phyloP scores from a whole-genome alignment of 179 eudicot genomes.

The Monotropa hypopitys region DNA sequence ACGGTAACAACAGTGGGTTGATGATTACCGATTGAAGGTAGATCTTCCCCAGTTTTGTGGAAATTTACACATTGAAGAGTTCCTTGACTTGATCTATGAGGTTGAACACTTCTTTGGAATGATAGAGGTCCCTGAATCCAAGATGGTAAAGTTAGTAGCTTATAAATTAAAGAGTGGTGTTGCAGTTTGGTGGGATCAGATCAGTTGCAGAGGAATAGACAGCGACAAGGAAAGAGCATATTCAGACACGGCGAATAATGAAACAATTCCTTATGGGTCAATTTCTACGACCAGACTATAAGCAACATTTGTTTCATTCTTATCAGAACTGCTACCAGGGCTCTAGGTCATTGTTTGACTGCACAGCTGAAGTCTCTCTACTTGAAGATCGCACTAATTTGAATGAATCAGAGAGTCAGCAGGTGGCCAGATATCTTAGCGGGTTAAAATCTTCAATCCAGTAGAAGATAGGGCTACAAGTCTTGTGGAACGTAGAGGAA shows the following conservation, averaged over 20 bases:
- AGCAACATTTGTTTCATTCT: neutral
- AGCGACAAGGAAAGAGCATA: neutral
- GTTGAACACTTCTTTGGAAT: neutral
- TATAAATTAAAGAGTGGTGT: neutral
- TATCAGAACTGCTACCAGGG: neutral
- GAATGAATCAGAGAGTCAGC: neutral
- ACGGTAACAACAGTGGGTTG: neutral
- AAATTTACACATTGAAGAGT: neutral
- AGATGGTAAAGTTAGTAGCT: neutral
- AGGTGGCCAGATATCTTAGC: neutral
- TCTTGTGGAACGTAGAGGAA: neutral
- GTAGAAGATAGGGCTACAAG: neutral
- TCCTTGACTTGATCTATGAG: neutral
- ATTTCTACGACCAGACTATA: constrained; percentile 1
- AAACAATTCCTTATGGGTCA: constrained; percentile 4
- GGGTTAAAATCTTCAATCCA: neutral
- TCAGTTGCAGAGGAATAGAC: neutral
- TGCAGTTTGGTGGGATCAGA: neutral
- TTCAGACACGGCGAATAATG: constrained; percentile 1
- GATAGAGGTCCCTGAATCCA: neutral
- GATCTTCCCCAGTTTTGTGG: neutral
- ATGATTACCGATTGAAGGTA: neutral
- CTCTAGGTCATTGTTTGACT: neutral
- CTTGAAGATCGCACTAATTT: neutral
- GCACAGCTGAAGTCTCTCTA: neutral